Base-by-base conservation (phyloP, 179 eudicot species). In the Silene vulgaris region DNA sequence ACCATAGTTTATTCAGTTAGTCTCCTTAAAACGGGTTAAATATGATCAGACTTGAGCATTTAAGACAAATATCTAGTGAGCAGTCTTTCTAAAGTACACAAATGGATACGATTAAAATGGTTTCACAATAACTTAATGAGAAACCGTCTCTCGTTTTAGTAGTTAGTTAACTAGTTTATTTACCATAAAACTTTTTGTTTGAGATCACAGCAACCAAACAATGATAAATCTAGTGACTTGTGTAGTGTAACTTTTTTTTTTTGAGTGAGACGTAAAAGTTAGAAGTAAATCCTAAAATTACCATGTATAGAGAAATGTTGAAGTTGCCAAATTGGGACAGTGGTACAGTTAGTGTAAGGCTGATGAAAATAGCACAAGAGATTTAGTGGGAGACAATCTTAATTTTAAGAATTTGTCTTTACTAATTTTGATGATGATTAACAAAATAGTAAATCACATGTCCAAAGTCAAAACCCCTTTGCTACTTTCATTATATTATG, bases 321-420 rank as follows among this genome's bases (percentile, higher is more conserved):
- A 69, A 69, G 7, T 74, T 61, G 52, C 78, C 57, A 76, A 76
- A 67, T 68, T 43, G 4, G 57, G 74, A 69, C 74, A 76, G 28
- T 14, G 5, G 37, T 32, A 23, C 1, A 3, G 23, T 1, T 57
- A 3, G 68, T 69, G 66, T 20, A 21, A 43, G 30, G 48, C 57
- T 66, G 73, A 73, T 56, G 72, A 73, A 54, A 59, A 26, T 70
- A 4, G 48, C 74, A 73, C 40, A 28, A 72, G 21, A 0, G 2
- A 20, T 77, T 54, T 52, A 73, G 77, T 78, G 80, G 73, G 67
- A 73, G 76, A 40, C 76, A 78, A 26, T 65, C 3, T 72, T 17
- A 64, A 50, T 32, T 62, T 50, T 9, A 12, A 6, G 32, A 30
- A 19, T 70, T 70, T 65, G 7, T 69, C 67, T 56, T 59, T 59